A percentile compares a stretch with the other conserved stretches of the same genome.
These are phyloP conservation scores for Rhodotorula sphaerocarpa DNA, from an alignment of 768 basidiomycete species.

Conservation along the genomic window DNA sequence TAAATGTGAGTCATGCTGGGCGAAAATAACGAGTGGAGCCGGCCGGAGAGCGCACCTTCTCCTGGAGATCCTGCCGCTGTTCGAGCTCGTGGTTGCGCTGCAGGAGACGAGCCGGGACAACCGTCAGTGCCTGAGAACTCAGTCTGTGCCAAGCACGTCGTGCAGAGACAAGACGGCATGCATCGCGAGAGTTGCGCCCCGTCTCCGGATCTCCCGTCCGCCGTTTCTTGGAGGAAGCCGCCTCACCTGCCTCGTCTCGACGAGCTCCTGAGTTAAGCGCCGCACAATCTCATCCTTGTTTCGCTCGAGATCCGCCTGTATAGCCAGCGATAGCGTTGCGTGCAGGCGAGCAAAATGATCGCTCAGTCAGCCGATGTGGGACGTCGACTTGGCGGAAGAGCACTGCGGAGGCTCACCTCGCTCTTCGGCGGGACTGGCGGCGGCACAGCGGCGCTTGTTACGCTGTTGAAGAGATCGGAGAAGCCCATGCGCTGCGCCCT, in stretches of 20 bases:
- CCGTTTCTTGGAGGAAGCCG: no score
- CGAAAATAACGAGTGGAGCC: no score
- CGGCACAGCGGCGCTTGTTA: neutral
- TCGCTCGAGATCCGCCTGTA: neutral
- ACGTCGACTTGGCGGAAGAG: neutral
- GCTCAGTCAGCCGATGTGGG: neutral
- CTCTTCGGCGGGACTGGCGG: neutral
- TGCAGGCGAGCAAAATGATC: neutral
- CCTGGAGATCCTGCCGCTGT: neutral
- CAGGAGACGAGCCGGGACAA: neutral
- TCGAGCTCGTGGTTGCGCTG: conserved; percentile 7
- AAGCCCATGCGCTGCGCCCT: no score
- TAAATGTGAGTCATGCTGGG: no score
- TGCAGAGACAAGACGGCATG: no score
- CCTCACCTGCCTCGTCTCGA: conserved; percentile 7
- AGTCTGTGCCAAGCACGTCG: no score
- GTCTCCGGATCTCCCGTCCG: no score
- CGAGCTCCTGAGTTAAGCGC: conserved; percentile 10
- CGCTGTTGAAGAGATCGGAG: no score
- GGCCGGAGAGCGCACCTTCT: no score
- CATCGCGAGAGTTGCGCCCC: no score
- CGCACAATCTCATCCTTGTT: conserved; percentile 14
- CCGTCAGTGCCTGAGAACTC: no score
- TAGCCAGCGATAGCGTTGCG: neutral
- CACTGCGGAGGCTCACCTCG: neutral